Percentiles rank a stretch among this genome's conserved stretches.
phyloP scores from a whole-genome alignment of 805 yeast genomes.

The Maudiozyma pseudohumilis region DNA sequence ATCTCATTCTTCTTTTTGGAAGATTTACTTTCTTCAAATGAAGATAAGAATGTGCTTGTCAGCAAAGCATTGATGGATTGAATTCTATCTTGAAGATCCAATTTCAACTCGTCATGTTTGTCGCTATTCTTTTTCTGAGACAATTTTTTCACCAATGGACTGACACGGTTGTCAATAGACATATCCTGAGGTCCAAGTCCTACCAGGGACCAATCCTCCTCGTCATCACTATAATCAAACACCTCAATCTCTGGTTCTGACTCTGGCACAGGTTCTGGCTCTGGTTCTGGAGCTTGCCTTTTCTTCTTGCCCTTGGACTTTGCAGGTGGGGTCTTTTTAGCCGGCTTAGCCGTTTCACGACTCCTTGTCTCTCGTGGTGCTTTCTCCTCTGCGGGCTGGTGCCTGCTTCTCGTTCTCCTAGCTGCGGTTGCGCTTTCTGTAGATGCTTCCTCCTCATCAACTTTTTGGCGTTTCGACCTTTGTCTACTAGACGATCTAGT shows the following conservation, averaged over 20 bases:
- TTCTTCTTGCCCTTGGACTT: slow-evolving; percentile 1
- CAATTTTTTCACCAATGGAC: slow-evolving; percentile 20
- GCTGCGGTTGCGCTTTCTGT: slow-evolving; percentile 7
- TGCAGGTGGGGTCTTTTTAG: neutral
- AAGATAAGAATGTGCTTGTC: slow-evolving; percentile 8
- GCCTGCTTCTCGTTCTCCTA: neutral
- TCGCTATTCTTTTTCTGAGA: slow-evolving; percentile 23
- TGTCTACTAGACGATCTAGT: slow-evolving; percentile 14
- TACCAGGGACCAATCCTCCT: slow-evolving; percentile 26
- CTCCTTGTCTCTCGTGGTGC: slow-evolving; percentile 7
- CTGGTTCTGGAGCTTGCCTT: slow-evolving; percentile 7
- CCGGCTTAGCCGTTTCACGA: slow-evolving; percentile 4
- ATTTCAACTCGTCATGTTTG: slow-evolving; percentile 20
- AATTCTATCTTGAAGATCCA: slow-evolving; percentile 21
- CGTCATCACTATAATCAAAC: slow-evolving; percentile 26
- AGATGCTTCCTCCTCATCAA: slow-evolving; percentile 25
- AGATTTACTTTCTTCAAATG: slow-evolving; percentile 1
- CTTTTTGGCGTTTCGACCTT: slow-evolving; percentile 10
- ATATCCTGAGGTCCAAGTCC: slow-evolving; percentile 29
- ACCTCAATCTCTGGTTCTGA: slow-evolving; percentile 7
- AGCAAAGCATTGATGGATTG: slow-evolving; percentile 18
- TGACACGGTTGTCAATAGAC: slow-evolving; percentile 10
- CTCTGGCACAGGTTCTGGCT: slow-evolving; percentile 4
- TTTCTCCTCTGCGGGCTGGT: neutral
- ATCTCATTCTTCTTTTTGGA: slow-evolving; percentile 12